These are phyloP conservation scores for Jatropha curcas DNA, from an alignment of 345 rosid species.

Conservation along the genomic window DNA sequence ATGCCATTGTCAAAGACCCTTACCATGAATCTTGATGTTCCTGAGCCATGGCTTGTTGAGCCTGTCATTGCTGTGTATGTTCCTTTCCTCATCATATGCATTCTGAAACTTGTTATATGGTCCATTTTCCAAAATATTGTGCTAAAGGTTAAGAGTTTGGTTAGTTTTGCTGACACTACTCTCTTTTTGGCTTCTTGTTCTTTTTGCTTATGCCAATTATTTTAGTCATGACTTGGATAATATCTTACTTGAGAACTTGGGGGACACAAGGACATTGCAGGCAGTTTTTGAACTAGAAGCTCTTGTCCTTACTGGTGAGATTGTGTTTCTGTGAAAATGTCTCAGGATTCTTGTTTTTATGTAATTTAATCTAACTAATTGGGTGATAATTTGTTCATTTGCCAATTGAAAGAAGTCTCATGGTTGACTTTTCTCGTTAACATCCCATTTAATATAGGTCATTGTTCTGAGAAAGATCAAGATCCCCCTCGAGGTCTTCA, in stretches of 20 bases:
- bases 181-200: slow-evolving; percentile 16
- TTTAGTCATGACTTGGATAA: slow-evolving; percentile 95
- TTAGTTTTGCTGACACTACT: not conserved
- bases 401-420: not conserved
- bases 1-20: slow-evolving; percentile 99
- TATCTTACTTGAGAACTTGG: slow-evolving; percentile 96
- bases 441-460: slow-evolving; percentile 52
- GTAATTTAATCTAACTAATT: not conserved
- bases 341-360: slow-evolving; percentile 1
- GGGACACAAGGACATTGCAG: slow-evolving; percentile 92
- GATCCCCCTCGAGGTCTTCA: slow-evolving; percentile 99
- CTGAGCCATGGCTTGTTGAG: slow-evolving; percentile 99
- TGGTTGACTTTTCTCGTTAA: slow-evolving; percentile 8
- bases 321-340: slow-evolving; percentile 6
- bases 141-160: not conserved
- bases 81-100: slow-evolving; percentile 18
- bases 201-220: slow-evolving; percentile 18
- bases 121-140: not conserved
- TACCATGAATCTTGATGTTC: slow-evolving; percentile 99
- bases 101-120: slow-evolving; percentile 5
- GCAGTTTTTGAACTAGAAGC: slow-evolving; percentile 99
- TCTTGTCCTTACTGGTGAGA: slow-evolving; percentile 92
- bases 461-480: slow-evolving; percentile 94
- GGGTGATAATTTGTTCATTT: not conserved
- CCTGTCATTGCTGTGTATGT: slow-evolving; percentile 95